These are phyloP conservation scores for Eucalyptus coolabah DNA, from an alignment of 345 rosid species.

Conservation along the genomic window DNA sequence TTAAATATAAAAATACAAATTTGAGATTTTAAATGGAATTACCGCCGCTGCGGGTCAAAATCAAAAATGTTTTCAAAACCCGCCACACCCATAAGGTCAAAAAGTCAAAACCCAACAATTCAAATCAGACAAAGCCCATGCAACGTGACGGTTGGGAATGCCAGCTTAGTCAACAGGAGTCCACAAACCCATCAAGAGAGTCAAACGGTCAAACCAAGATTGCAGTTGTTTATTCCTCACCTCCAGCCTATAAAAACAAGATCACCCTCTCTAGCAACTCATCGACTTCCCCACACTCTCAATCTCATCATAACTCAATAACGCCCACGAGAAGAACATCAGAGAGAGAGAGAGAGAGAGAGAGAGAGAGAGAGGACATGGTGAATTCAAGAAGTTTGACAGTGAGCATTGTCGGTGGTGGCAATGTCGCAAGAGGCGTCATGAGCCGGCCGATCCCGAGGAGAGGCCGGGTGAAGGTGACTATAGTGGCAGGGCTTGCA, in stretches of 20 bases:
- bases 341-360: background rate
- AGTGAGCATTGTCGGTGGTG: background rate
- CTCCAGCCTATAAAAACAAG: background rate
- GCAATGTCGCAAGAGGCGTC: background rate
- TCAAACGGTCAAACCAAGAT: background rate
- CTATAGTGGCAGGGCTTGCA: constrained; percentile 40
- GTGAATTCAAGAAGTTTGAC: background rate
- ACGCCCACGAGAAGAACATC: too few relatives aligned
- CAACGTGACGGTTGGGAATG: background rate
- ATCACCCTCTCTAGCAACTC: background rate
- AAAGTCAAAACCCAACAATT: background rate
- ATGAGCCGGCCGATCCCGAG: background rate
- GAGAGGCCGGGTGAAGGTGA: constrained; percentile 66
- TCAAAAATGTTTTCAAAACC: too few relatives aligned
- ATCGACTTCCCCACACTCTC: background rate
- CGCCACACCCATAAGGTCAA: background rate
- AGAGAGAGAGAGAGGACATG: background rate
- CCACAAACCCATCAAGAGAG: background rate
- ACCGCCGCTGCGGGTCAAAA: too few relatives aligned
- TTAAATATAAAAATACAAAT: too few relatives aligned
- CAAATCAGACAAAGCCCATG: background rate
- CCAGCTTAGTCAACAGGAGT: background rate
- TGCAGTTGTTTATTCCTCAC: background rate
- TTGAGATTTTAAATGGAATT: too few relatives aligned
- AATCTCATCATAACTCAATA: too few relatives aligned